Base-by-base conservation (phyloP, 108 stramenopile genomes). In the Aurantiochytrium sp. region DNA sequence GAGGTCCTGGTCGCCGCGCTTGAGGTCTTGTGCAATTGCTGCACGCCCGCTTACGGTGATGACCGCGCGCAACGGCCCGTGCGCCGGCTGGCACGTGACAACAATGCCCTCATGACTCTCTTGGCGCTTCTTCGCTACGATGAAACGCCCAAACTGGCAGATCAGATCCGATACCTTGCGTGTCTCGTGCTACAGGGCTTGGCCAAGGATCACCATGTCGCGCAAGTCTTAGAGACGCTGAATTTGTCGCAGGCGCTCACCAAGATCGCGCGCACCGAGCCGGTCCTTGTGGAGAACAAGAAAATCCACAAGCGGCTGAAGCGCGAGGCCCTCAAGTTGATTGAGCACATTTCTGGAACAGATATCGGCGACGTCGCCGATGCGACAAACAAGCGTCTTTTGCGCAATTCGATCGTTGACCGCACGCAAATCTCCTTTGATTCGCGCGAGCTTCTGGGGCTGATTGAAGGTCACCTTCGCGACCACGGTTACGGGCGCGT, bases 31-130 rank as follows among this genome's bases (percentile, higher is more conserved):
- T 83, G 73, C 28, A 83, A 83, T 23, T 83, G 73, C 73, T 83
- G 73, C 3, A 51, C 73, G n/a, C 73, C 73, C 19, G 28, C 73
- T 10, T 51, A 51, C 49, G 73, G 73, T 12, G 73, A 83, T 12
- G 73, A 83, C 51, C 73, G 73, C n/a, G 73, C 73, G 23, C 73
- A 83, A n/a, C 44, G 51, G 73, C 73, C 73, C n/a, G 73, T 83
- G 73, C 44, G 73, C 18, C 44, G 51, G 5, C 73, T 83, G 5
- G 73, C 73, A 23, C 73, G 73, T 0, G 49, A 83, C 51, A 83
- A 83, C 73, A 83, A 83, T 23, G 73, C 73, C 18, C 44, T 83
- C 51, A 83, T 83, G 73, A 53, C 73, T 10, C 51, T 83, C 6
- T n/a, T 83, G 44, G 44, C 73, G 16, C 51, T 83, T 47, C n/a